Base-by-base conservation (phyloP, 352 stramenopile species). In the Phytophthora idaei region DNA sequence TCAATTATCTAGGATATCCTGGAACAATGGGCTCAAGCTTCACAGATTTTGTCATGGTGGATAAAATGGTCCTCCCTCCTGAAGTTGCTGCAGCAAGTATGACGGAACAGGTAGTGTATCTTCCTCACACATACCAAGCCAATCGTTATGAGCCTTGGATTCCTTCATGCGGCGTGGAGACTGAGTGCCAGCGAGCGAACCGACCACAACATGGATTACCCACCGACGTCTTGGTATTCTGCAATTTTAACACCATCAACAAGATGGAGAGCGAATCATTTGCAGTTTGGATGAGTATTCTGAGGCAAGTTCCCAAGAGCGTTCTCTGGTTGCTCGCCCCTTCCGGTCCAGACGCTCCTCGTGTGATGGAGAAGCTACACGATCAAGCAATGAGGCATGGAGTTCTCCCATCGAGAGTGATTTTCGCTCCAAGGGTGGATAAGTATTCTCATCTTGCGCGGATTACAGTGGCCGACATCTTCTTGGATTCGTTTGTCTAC, bases 401-500 rank as follows among this genome's bases (percentile, higher is more conserved):
- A 2, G 66, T 98, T 2, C 65, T 81, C 48, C 66, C 75, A 2
- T 50, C 54, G 2, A 73, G 93, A 14, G 53, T 98, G 2, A 34
- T 93, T 39, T 97, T 97, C 71, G 78, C 84, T 2, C 54, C 57
- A n/a, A 74, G 80, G 6, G 54, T 83, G 0, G 32, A 74, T n/a
- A 95, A 97, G 52, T 56, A 61, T 4, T 34, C 61, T 6, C 96
- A 99, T 69, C 70, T 98, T 5, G 71, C 73, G 11, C 83, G 97
- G 9, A 67, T 98, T 10, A 67, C 66, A 5, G 41, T 81, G 11
- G 91, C 87, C 0, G 95, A 99, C 68, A 21, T 99, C 4, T 98
- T 98, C 53, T 69, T 99, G n/a, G 97, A 99, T 67, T 98, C 94
- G 12, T 87, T 98, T 45, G 73, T 96, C 7, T 99, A 99, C 77